Base-by-base conservation (phyloP, 2,329 filamentous ascomycete species). In the Paecilomyces formosus region DNA sequence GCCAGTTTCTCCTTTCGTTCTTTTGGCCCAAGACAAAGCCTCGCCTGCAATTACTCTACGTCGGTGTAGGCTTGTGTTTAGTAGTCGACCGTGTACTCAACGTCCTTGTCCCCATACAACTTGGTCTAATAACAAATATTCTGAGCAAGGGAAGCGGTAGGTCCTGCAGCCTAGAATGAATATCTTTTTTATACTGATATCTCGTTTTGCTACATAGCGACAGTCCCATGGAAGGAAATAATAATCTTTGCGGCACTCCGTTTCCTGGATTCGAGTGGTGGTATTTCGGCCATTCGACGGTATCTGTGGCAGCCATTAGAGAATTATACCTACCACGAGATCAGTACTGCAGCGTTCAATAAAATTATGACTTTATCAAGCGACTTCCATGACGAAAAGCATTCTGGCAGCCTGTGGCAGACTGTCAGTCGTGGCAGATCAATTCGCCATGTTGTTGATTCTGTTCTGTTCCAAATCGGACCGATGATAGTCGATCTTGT, bases 61-160 rank as follows among this genome's bases (percentile, higher is more conserved):
- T 82, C 11, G 78, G 89, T 3, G 86, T 94, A 52, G 82, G 82
- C 0, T 51, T 89, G 1, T 88, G 88, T 64, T 78, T 94, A 22
- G 71, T 92, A n/a, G 77, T 80, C 55, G 83, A 86, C 57, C 90
- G 92, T 63, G 83, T 83, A 4, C 77, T 95, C 55, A 90, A 92
- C 65, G 78, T 96, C 13, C 76, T 95, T 50, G 85, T 91, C 31
- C 91, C 91, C n/a, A 83, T 88, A 21, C 89, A 94, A 68, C 84
- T 93, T 31, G 91, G 90, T 62, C 85, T 89, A 59, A 86, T 96
- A 62, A 87, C 90, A 62, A 85, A 94, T 66, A 83, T 83, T 60
- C 76, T 95, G 22, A 80, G 80, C 30, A 77, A 79, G 8, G 71
- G 67, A 35, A 78, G 81, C 50, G 73, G 78, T 51, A 77, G 72